A percentile compares a stretch with the other conserved stretches of the same genome.
phyloP scores from a whole-genome alignment of 768 basidiomycete genomes.

The Boletus rubropictus region DNA sequence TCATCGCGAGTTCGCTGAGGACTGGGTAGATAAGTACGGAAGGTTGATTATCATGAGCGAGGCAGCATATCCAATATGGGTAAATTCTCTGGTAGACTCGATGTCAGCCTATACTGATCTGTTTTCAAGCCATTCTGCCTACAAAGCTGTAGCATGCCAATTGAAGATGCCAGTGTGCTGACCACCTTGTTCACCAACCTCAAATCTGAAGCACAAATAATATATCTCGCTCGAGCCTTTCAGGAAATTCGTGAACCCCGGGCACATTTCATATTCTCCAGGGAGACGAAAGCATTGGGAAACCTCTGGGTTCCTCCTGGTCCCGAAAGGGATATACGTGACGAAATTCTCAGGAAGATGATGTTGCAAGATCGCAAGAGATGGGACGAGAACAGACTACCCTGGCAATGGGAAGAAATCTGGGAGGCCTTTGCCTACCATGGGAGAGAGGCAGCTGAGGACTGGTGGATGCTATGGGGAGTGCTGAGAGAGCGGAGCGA shows the following conservation, averaged over 20 bases:
- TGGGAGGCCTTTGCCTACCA: conserved; percentile 50
- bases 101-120: background rate
- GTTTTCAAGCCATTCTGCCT: conserved; percentile 44
- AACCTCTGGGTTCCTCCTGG: conserved; percentile 43
- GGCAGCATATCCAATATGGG: conserved; percentile 56
- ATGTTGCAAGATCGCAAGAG: conserved; percentile 25
- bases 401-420: conserved; percentile 51
- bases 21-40: conserved; percentile 46
- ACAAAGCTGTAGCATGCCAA: conserved; percentile 31
- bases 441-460: conserved; percentile 53
- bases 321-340: conserved; percentile 41
- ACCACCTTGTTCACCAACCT: conserved; percentile 39
- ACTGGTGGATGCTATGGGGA: conserved; percentile 65
- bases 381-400: conserved; percentile 47
- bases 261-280: conserved; percentile 36
- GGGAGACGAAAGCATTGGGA: conserved; percentile 40
- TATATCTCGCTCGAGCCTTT: conserved; percentile 48
- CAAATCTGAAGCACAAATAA: conserved; percentile 42
- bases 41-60: conserved; percentile 53
- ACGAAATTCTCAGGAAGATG: conserved; percentile 31
- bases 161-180: conserved; percentile 33
- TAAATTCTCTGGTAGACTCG: conserved; percentile 16
- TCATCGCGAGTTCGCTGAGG: conserved; percentile 37
- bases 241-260: conserved; percentile 56
- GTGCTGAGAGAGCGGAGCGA: conserved; percentile 38